phyloP scores from a whole-genome alignment of 2,329 filamentous ascomycete species.

The Monosporascus ibericus region DNA sequence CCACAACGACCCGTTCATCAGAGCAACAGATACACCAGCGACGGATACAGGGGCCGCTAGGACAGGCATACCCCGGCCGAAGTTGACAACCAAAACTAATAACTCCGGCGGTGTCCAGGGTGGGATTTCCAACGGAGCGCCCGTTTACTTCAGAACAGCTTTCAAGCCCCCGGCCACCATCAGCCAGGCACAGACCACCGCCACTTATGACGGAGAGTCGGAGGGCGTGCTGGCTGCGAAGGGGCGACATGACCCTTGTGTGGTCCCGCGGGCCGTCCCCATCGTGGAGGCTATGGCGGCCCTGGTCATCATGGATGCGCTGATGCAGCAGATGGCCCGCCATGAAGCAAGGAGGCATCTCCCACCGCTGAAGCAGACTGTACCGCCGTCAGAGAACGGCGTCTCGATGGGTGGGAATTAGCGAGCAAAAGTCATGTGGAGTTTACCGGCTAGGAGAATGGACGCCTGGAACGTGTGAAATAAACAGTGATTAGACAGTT shows the following conservation, averaged over 20 bases:
- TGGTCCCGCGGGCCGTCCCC: conserved; percentile 80
- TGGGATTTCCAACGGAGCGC: conserved; percentile 87
- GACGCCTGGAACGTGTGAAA: too few species aligned
- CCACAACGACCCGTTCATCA: conserved; percentile 86
- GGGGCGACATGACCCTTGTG: conserved; percentile 89
- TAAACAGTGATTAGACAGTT: too few species aligned
- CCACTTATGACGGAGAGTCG: conserved; percentile 64
- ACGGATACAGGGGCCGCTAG: conserved; percentile 36
- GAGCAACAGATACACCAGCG: conserved; percentile 40
- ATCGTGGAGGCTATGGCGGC: conserved; percentile 92
- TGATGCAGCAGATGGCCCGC: conserved; percentile 72
- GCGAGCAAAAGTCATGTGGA: not conserved
- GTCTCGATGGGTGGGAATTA: conserved; percentile 18
- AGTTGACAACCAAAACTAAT: conserved; percentile 83
- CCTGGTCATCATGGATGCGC: conserved; percentile 77
- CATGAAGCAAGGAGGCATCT: conserved; percentile 40
- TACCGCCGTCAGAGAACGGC: conserved; percentile 22
- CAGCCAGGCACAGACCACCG: conserved; percentile 78
- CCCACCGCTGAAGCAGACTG: conserved; percentile 31
- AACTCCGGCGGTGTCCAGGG: conserved; percentile 94
- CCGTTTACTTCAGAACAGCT: conserved; percentile 88
- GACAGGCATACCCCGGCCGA: conserved; percentile 46
- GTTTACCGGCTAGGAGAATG: too few species aligned
- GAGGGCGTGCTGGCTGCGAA: conserved; percentile 82
- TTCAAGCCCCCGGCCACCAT: conserved; percentile 97